Conservation (phyloP, 352 stramenopile species). For the Pythium pyrilobum region DNA sequence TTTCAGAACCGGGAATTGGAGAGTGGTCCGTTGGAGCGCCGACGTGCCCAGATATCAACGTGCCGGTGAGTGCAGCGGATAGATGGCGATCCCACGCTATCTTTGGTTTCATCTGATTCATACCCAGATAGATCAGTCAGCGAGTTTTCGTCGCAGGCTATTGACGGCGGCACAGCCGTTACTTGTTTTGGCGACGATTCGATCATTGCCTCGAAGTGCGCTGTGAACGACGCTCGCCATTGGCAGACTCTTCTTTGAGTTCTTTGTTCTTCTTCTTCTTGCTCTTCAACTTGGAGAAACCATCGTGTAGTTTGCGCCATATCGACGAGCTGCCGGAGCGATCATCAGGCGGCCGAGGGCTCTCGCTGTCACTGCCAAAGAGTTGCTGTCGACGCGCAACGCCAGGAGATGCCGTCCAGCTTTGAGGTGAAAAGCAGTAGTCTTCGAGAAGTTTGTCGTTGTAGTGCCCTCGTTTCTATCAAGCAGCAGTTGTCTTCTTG, state of each 20-base stretch:
- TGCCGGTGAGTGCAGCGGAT: neutral
- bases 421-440: constrained; percentile 79
- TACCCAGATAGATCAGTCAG: neutral
- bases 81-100: neutral
- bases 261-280: constrained; percentile 44
- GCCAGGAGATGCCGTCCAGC: constrained; percentile 74
- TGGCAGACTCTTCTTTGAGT: neutral
- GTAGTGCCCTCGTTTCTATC: constrained; percentile 72
- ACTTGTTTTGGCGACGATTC: too few relatives aligned
- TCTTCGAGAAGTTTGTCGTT: constrained; percentile 80
- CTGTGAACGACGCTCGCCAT: constrained; percentile 8
- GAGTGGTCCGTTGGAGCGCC: neutral
- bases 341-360: constrained; percentile 26
- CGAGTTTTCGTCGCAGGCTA: neutral
- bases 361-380: constrained; percentile 62
- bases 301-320: constrained; percentile 70
- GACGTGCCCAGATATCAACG: too few relatives aligned
- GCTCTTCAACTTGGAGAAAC: constrained; percentile 60
- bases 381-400: constrained; percentile 59
- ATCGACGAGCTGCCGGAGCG: constrained; percentile 42
- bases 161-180: neutral
- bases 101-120: constrained; percentile 8
- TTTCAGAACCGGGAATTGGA: neutral
- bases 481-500: too few relatives aligned
- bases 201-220: constrained; percentile 4